phyloP scores from a whole-genome alignment of 2,329 filamentous ascomycete species.

The Sclerotinia nivalis region DNA sequence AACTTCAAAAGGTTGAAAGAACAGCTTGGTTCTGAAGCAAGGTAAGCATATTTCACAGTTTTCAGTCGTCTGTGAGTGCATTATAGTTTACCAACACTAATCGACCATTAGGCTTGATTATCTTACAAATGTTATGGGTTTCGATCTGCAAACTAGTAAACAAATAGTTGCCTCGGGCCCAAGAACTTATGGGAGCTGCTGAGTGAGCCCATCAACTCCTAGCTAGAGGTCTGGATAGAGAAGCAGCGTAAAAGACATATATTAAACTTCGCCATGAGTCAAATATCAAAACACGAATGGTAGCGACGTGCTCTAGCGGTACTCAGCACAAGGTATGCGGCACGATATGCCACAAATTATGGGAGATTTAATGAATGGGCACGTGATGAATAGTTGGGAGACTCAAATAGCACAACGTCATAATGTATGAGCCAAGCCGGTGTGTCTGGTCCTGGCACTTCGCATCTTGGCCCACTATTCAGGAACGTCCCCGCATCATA shows the following conservation, averaged over 20 bases:
- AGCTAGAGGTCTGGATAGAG: neutral
- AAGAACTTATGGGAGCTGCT: conserved; percentile 29
- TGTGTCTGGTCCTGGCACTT: neutral
- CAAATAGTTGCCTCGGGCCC: conserved; percentile 29
- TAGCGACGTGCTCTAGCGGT: neutral
- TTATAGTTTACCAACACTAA: conserved; percentile 23
- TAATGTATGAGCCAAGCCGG: conserved; percentile 1
- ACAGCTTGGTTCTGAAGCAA: conserved; percentile 69
- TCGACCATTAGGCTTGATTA: conserved; percentile 57
- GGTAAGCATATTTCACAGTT: conserved; percentile 58
- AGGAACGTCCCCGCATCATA: conserved; percentile 5
- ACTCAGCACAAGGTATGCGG: neutral
- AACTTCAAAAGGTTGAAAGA: conserved; percentile 72
- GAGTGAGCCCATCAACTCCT: conserved; percentile 17
- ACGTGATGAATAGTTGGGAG: conserved; percentile 2
- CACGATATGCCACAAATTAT: neutral
- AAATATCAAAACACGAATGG: neutral
- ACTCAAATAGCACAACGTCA: neutral
- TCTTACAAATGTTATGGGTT: conserved; percentile 61
- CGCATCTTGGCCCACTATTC: neutral
- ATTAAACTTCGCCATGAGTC: conserved; percentile 4
- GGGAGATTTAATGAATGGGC: neutral
- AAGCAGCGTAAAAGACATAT: neutral
- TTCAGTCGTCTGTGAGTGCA: conserved; percentile 11
- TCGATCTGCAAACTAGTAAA: conserved; percentile 34